Evolutionary conservation across 2,329 filamentous ascomycete genomes (phyloP).

Genomic region (Xylaria sp.): DNA sequence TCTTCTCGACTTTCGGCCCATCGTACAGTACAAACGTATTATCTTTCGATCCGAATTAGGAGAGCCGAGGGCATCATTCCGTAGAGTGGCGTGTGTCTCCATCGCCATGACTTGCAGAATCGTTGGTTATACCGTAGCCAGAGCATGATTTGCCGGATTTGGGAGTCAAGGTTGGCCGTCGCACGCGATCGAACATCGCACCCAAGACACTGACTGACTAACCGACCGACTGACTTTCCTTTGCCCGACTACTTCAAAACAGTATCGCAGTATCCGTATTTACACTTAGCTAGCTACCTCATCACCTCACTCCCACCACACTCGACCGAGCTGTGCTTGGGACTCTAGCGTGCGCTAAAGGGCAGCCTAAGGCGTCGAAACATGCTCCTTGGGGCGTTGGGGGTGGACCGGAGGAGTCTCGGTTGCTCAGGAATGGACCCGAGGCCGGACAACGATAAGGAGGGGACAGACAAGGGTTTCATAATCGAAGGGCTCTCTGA

Average conservation of each 20-base stretch:
- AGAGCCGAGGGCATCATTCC: slow-evolving; percentile 1
- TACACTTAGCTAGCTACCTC: too few species aligned
- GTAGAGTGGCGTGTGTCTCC: not conserved
- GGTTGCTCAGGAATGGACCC: slow-evolving; percentile 19
- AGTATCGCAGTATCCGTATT: not conserved
- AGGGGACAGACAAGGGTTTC: slow-evolving; percentile 12
- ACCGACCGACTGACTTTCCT: too few species aligned
- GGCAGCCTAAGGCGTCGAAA: slow-evolving; percentile 21
- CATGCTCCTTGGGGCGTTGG: not conserved
- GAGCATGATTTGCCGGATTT: slow-evolving; percentile 23
- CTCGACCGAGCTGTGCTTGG: not conserved
- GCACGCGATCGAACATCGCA: slow-evolving; percentile 16
- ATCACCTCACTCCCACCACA: not conserved
- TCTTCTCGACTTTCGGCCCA: not conserved
- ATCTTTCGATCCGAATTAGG: not conserved
- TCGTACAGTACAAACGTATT: not conserved
- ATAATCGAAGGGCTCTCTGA: not conserved
- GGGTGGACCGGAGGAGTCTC: slow-evolving; percentile 6
- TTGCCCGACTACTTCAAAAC: not conserved
- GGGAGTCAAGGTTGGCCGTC: slow-evolving; percentile 17
- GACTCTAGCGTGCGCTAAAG: not conserved
- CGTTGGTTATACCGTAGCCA: slow-evolving; percentile 17
- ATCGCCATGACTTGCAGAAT: slow-evolving; percentile 1
- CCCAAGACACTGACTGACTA: too few species aligned
- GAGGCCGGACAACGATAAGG: too few species aligned